Evolutionary conservation across 202 grass and related monocot genomes (phyloP).

Genomic region (Miscanthus sacchariflorus): DNA sequence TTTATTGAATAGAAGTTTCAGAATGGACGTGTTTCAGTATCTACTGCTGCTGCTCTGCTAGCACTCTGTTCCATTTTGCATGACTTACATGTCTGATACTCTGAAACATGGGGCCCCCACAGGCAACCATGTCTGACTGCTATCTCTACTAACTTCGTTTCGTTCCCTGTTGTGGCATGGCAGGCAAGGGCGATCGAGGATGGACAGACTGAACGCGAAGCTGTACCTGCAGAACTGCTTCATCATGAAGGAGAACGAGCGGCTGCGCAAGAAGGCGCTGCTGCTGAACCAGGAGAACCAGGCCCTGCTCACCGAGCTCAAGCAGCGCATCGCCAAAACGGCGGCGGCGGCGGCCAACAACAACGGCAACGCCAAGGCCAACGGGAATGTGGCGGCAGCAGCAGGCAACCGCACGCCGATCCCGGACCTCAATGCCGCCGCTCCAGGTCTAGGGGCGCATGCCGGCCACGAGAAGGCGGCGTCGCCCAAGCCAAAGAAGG

Average conservation of each 20-base stretch:
- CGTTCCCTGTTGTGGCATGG: constrained; percentile 13
- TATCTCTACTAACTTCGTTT: not conserved
- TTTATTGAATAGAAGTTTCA: constrained; percentile 28
- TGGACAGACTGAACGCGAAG: constrained; percentile 90
- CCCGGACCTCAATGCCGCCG: constrained; percentile 69
- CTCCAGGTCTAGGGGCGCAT: constrained; percentile 32
- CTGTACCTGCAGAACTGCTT: constrained; percentile 92
- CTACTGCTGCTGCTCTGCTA: not conserved
- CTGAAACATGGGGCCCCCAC: not conserved
- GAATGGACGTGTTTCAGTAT: not conserved
- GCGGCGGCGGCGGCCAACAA: not conserved
- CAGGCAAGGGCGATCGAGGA: constrained; percentile 30
- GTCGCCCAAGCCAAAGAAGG: constrained; percentile 49
- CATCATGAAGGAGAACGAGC: constrained; percentile 98
- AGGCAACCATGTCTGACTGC: not conserved
- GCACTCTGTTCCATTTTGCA: constrained; percentile 8
- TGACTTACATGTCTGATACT: not conserved
- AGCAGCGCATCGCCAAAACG: constrained; percentile 70
- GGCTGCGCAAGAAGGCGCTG: constrained; percentile 91
- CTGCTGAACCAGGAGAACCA: constrained; percentile 95
- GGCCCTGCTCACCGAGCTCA: constrained; percentile 76
- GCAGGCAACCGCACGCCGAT: constrained; percentile 38
- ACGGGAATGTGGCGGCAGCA: not conserved
- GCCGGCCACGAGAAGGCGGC: constrained; percentile 46
- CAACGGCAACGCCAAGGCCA: constrained; percentile 22